phyloP scores from a whole-genome alignment of 2,329 filamentous ascomycete species.

The Mycocentrospora acerina region DNA sequence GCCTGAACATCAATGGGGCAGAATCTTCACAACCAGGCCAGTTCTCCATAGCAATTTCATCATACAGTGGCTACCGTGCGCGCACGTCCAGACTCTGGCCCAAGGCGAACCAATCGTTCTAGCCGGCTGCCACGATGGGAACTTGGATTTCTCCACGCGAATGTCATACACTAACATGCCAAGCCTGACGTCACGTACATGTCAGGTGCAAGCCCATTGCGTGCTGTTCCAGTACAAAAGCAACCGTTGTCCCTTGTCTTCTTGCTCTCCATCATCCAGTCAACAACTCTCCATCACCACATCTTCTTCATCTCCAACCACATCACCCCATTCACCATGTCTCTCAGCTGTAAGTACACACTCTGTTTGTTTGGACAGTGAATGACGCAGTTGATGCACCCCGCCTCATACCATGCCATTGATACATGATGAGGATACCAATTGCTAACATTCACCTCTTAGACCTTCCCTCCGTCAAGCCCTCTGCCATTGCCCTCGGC shows the following conservation, averaged over 20 bases:
- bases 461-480: constrained; percentile 86
- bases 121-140: constrained; percentile 20
- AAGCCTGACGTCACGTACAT: constrained; percentile 34
- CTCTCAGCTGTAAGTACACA: constrained; percentile 57
- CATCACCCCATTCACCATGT: constrained; percentile 51
- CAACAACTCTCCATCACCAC: constrained; percentile 11
- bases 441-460: constrained; percentile 19
- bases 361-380: neutral
- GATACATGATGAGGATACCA: constrained; percentile 8
- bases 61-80: constrained; percentile 9
- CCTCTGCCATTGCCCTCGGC: constrained; percentile 94
- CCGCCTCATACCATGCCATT: neutral
- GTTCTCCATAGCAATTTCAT: constrained; percentile 16
- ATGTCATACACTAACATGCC: constrained; percentile 6
- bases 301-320: constrained; percentile 15
- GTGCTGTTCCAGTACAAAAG: constrained; percentile 33
- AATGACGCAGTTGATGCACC: neutral
- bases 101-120: constrained; percentile 10
- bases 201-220: constrained; percentile 30
- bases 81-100: constrained; percentile 18
- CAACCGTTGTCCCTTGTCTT: constrained; percentile 28
- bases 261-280: constrained; percentile 17
- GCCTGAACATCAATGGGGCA: constrained; percentile 4
- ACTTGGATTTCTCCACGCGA: constrained; percentile 21
- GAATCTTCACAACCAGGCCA: no score